Evolutionary conservation across 2,329 filamentous ascomycete species (phyloP), one percentile per base, ranked within the genome.

Genomic region (Didymella pomorum): DNA sequence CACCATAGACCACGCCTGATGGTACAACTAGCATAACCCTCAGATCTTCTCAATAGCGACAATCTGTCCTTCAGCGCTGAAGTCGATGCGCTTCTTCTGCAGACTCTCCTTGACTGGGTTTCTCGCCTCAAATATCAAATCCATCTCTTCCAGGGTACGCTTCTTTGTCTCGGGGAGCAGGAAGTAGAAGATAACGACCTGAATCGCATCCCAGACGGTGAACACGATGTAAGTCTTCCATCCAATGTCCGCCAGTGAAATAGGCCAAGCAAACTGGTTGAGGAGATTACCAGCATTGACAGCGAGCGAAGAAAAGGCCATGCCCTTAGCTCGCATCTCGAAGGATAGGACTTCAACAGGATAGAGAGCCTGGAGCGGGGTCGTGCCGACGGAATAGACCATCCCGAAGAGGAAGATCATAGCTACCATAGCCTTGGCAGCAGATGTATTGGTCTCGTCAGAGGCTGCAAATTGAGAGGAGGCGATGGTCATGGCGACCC

Each of bases 301-400:
- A 66, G 77, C 78, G 56, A 82, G 75, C 39, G 80, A 79, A 65
- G 80, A 80, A 60, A 81, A 75, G 4, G 77, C 79, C 75, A 82
- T 81, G 1, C 81, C 81, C 61, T 82, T 83, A 2, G 80, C 80
- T n/a, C 81, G 72, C 0, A 71, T 78, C 58, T 81, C 78, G 54
- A 81, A 82, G 4, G 77, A 74, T n/a, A 83, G 69, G 63, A 78
- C 80, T 61, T 83, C 81, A 11, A 82, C 80, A 0, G 79, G 78
- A 60, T 82, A 83, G 2, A 83, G 64, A 10, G 78, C 78, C 63
- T 81, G 79, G 16, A 82, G 67, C 4, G 80, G 80, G 12, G 79
- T 81, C 50, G 78, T 80, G 3, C 74, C 76, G 3, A 72, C 70
- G 3, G 69, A 67, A 51, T 71, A 75, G 28, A 77, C 62, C 52